Conservation (phyloP, 352 stramenopile species). For the Phytophthora pluvialis region DNA sequence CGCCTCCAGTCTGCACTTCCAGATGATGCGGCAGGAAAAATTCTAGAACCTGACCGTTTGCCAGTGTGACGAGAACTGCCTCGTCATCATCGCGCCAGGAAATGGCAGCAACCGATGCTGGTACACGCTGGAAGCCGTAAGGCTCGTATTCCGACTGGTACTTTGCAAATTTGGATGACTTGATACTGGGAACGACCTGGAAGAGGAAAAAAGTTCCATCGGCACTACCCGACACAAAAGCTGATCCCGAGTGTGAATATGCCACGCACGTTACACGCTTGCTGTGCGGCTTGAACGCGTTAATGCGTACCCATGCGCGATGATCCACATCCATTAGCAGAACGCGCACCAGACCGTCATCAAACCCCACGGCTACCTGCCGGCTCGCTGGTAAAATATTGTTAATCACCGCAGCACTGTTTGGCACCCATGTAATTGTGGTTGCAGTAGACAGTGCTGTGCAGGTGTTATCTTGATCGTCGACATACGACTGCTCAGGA, state of each 20-base stretch:
- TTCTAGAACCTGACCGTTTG: constrained; percentile 64
- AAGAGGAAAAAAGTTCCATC: constrained; percentile 93
- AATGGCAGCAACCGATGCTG: constrained; percentile 44
- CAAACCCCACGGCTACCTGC: constrained; percentile 90
- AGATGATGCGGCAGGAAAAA: constrained; percentile 61
- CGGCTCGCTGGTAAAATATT: constrained; percentile 58
- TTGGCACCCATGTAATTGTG: constrained; percentile 79
- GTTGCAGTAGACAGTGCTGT: constrained; percentile 46
- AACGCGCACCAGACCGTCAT: constrained; percentile 86
- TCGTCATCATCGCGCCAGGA: constrained; percentile 75
- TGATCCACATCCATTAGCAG: constrained; percentile 62
- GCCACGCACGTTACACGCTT: constrained; percentile 65
- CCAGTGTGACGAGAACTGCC: constrained; percentile 72
- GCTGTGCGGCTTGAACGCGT: constrained; percentile 92
- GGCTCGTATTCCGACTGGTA: constrained; percentile 72
- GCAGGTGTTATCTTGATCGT: constrained; percentile 4
- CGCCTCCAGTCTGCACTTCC: not conserved
- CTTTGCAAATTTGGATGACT: constrained; percentile 58
- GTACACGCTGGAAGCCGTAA: constrained; percentile 73
- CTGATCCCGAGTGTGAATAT: constrained; percentile 69
- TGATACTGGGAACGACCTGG: constrained; percentile 51
- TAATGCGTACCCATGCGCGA: constrained; percentile 61
- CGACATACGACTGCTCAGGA: constrained; percentile 11
- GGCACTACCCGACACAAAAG: constrained; percentile 74
- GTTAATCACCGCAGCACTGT: constrained; percentile 42